Evolutionary conservation across 768 basidiomycete species (phyloP).

Genomic region (Lactifluus piperatus): DNA sequence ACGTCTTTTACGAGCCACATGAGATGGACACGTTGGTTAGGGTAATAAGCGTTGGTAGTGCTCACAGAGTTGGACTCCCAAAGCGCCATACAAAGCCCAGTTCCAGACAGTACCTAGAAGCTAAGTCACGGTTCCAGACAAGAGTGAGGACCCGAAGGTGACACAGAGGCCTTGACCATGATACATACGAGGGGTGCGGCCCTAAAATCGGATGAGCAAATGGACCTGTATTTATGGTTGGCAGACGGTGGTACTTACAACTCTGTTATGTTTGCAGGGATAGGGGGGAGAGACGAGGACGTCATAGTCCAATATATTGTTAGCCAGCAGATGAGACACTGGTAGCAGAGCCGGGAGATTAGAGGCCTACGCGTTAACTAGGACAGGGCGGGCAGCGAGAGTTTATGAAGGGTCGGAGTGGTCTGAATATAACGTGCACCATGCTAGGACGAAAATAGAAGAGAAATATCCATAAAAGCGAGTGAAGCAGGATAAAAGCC

Average conservation of each 20-base stretch:
- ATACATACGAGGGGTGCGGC: constrained; percentile 1
- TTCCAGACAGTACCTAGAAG: constrained; percentile 19
- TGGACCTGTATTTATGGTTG: background rate
- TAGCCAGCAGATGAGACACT: no score
- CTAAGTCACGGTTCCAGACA: background rate
- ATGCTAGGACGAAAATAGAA: no score
- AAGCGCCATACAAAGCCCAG: constrained; percentile 24
- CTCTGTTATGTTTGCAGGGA: no score
- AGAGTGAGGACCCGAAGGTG: background rate
- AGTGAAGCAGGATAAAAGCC: no score
- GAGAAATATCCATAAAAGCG: no score
- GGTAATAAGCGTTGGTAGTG: background rate
- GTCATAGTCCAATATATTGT: no score
- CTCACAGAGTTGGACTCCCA: constrained; percentile 27
- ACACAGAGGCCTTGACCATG: background rate
- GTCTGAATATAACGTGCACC: no score
- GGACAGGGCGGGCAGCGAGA: no score
- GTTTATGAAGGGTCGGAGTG: no score
- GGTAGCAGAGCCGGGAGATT: no score
- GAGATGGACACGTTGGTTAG: background rate
- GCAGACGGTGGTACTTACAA: background rate
- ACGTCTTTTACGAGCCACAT: background rate
- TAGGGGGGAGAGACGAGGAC: no score
- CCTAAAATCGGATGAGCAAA: background rate
- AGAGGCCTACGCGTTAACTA: no score